phyloP scores from a whole-genome alignment of 164 flowering plant species.

The Stephania japonica region DNA sequence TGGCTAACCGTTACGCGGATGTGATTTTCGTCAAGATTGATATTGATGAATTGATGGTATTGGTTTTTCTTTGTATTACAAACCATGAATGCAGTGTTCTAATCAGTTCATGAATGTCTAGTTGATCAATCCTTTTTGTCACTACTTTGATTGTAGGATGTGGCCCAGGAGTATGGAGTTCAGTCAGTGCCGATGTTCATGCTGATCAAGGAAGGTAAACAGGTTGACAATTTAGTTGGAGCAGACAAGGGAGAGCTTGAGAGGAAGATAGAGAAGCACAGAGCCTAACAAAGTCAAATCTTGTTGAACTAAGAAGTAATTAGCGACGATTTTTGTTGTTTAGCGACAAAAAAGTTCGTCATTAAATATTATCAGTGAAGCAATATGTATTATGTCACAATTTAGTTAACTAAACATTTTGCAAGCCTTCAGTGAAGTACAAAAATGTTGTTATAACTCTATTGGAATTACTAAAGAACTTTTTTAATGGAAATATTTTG shows the following conservation, averaged over 20 bases:
- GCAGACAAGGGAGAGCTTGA: constrained; percentile 68
- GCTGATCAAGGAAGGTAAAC: constrained; percentile 64
- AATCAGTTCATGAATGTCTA: not conserved
- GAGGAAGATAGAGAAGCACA: constrained; percentile 38
- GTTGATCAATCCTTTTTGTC: too few species aligned
- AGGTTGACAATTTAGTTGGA: constrained; percentile 64
- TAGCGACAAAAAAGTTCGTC: too few species aligned
- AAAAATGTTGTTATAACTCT: too few species aligned
- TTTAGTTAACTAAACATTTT: too few species aligned
- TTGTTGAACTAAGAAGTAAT: too few species aligned
- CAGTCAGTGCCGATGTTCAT: constrained; percentile 82
- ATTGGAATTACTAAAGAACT: too few species aligned
- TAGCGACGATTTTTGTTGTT: too few species aligned
- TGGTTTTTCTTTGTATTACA: too few species aligned
- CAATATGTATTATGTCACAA: too few species aligned
- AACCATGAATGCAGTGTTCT: not conserved
- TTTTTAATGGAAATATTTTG: too few species aligned
- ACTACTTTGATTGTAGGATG: constrained; percentile 13
- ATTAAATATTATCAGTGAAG: too few species aligned
- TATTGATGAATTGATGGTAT: constrained; percentile 69
- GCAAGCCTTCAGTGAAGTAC: too few species aligned
- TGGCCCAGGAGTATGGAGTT: constrained; percentile 53
- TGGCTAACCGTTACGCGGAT: constrained; percentile 46
- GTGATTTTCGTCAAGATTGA: constrained; percentile 71
- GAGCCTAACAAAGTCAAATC: not conserved